These are phyloP conservation scores for Prosopis cineraria DNA, from an alignment of 306 rosid species.

Conservation along the genomic window DNA sequence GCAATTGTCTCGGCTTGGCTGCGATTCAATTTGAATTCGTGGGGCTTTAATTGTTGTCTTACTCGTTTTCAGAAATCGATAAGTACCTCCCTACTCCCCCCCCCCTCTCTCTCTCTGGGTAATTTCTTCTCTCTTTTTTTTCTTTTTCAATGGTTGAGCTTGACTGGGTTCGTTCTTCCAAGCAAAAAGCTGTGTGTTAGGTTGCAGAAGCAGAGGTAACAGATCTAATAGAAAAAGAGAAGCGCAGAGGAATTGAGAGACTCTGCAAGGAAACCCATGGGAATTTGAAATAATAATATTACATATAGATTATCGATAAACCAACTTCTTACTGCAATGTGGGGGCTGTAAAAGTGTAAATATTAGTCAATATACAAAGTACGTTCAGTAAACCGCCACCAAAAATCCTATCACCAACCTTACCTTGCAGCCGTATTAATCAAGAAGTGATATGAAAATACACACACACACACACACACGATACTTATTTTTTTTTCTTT, in stretches of 20 bases:
- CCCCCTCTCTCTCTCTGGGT: conserved; percentile 38
- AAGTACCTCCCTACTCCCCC: conserved; percentile 35
- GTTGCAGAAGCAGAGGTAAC: conserved; percentile 83
- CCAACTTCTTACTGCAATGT: conserved; percentile 49
- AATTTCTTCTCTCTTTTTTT: conserved; percentile 29
- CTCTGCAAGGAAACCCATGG: conserved; percentile 55
- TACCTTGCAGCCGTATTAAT: conserved; percentile 23
- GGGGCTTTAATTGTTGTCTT: conserved; percentile 59
- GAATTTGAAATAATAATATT: conserved; percentile 53
- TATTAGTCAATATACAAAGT: not conserved
- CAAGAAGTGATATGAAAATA: conserved; percentile 1
- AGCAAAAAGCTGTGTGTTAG: conserved; percentile 89
- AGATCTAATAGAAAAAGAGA: conserved; percentile 81
- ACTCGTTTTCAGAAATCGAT: conserved; percentile 79
- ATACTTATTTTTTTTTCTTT: not conserved
- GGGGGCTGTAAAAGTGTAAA: conserved; percentile 35
- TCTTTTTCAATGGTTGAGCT: conserved; percentile 20
- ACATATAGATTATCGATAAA: not conserved
- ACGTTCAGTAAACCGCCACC: conserved; percentile 24
- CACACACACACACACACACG: not conserved
- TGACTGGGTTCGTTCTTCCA: conserved; percentile 82
- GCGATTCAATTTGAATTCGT: conserved; percentile 56
- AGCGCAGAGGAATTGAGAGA: conserved; percentile 65
- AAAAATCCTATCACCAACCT: conserved; percentile 33
- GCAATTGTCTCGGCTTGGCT: conserved; percentile 54